A percentile compares a stretch with the other conserved stretches of the same genome.
These are phyloP conservation scores for Cyclocybe aegerita DNA, from an alignment of 768 basidiomycete genomes.

Conservation along the genomic window DNA sequence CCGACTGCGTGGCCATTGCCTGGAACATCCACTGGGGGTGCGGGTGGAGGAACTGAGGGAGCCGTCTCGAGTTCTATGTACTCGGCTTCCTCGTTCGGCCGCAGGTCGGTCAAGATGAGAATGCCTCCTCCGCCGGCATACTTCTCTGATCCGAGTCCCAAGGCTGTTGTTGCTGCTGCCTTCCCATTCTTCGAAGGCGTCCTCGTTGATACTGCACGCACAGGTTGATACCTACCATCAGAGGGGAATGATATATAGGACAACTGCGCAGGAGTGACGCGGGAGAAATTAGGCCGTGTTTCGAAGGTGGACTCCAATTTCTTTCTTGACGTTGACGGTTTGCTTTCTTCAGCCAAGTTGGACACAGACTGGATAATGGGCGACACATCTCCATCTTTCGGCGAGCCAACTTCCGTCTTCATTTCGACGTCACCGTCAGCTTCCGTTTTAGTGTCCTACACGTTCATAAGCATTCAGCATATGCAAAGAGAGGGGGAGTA, in stretches of 20 bases:
- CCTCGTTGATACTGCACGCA: slow-evolving; percentile 71
- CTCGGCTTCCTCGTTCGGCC: slow-evolving; percentile 69
- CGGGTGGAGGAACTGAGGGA: slow-evolving; percentile 24
- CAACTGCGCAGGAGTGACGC: slow-evolving; percentile 89
- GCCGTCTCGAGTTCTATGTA: slow-evolving; percentile 62
- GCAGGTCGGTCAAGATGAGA: slow-evolving; percentile 74
- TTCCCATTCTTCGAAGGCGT: slow-evolving; percentile 34
- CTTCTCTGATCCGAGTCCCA: slow-evolving; percentile 48
- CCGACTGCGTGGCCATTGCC: slow-evolving; percentile 29
- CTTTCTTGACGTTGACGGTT: slow-evolving; percentile 41
- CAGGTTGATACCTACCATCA: slow-evolving; percentile 83
- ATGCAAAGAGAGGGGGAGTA: slow-evolving; percentile 12
- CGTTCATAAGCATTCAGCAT: slow-evolving; percentile 1
- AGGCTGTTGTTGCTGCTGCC: slow-evolving; percentile 26
- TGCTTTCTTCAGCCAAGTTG: slow-evolving; percentile 43
- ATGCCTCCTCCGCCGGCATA: slow-evolving; percentile 87
- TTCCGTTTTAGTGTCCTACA: slow-evolving; percentile 41
- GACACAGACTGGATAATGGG: slow-evolving; percentile 55
- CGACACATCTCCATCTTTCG: slow-evolving; percentile 56
- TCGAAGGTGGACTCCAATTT: slow-evolving; percentile 79
- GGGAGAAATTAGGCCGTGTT: slow-evolving; percentile 80
- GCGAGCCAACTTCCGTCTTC: slow-evolving; percentile 58
- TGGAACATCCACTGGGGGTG: slow-evolving; percentile 27
- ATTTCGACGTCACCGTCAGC: slow-evolving; percentile 71
- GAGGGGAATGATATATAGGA: slow-evolving; percentile 80